Base-by-base conservation (phyloP, 2,329 filamentous ascomycete genomes). In the Setomelanomma holmii region DNA sequence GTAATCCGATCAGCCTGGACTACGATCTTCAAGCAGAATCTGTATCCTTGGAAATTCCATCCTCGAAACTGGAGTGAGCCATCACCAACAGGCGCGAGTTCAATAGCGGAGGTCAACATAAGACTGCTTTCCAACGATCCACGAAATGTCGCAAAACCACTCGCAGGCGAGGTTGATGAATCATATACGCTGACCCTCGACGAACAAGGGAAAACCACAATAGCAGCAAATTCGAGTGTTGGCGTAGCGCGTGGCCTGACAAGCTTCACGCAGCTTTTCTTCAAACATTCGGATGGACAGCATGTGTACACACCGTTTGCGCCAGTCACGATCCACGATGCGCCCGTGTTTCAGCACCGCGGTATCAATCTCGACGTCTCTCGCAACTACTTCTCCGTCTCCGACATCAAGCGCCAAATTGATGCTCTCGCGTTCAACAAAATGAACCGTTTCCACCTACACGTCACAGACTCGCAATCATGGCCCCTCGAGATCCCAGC, bases 401-500 rank as follows among this genome's bases (percentile, higher is more conserved):
- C 79, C 3, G 84, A 89, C 64, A 87, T 96, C 61, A 81, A 87
- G 66, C 85, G 86, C 44, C 90, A 87, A 46, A 89, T 96, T 59
- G 89, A 96, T 67, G 89, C 86, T 35, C 76, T 89, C 59, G 79
- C 89, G 1, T 91, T 86, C 83, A 91, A 87, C 78, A 95, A 96
- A 78, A 83, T 95, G 80, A 95, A 95, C 76, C 82, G 86, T 5
- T 81, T 96, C 49, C 91, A 95, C 74, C 79, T 93, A 47, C 91
- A 96, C 77, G 82, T 88, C 51, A 95, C 90, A 4, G 91, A 96
- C 73, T 86, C 88, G 14, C 91, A 96, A 74, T 90, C 90, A 4
- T 96, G 91, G 89, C 91, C 91, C 0, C 79, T 96, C 20, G 90
- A 91, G 61, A 87, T 96, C 43, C 89, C 90, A 1, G 75, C 88